phyloP scores from a whole-genome alignment of 345 rosid genomes.

The Rhodamnia rubescens region DNA sequence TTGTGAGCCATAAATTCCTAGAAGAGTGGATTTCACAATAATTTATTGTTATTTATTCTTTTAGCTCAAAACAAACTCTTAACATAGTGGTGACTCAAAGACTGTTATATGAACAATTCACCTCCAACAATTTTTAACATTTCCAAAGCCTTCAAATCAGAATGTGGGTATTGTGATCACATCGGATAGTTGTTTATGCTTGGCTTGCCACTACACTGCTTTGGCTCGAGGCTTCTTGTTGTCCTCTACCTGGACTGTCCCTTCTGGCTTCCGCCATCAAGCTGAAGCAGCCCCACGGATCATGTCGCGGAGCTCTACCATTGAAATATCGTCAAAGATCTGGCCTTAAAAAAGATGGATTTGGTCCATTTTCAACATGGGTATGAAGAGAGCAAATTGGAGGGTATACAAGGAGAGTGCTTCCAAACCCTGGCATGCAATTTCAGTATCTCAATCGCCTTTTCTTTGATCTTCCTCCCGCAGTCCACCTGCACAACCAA shows the following conservation, averaged over 20 bases:
- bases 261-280: background rate
- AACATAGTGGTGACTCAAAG: no score
- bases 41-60: no score
- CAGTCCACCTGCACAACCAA: constrained; percentile 26
- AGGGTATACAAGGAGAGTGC: constrained; percentile 29
- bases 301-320: background rate
- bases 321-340: background rate
- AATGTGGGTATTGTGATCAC: background rate
- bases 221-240: background rate
- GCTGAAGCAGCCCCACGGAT: background rate
- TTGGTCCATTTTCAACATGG: constrained; percentile 2
- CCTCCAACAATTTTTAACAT: background rate
- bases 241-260: background rate
- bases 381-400: constrained; percentile 14
- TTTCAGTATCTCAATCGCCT: constrained; percentile 29
- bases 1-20: no score
- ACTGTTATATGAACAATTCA: no score
- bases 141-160: background rate
- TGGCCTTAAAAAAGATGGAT: background rate
- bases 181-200: background rate
- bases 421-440: constrained; percentile 30
- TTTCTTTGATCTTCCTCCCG: constrained; percentile 17
- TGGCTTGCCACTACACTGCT: background rate
- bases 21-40: no score
- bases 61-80: no score